Base-by-base conservation (phyloP, 225 moss, liverwort and hornwort genomes). In the Polytrichum formosum region DNA sequence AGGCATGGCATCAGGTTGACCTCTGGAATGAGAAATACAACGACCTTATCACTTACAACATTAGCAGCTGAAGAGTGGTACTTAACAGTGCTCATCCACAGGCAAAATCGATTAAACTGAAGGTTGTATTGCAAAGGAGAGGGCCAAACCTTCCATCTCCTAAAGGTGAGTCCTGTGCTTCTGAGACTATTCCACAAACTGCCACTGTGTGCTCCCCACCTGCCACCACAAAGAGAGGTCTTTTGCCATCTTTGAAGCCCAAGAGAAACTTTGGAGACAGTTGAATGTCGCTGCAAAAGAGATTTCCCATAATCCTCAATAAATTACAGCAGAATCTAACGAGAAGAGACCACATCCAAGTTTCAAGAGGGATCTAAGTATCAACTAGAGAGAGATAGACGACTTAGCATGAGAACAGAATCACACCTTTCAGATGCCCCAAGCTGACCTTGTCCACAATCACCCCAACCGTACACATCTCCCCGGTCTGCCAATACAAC, bases 201-300 rank as follows among this genome's bases (percentile, higher is more conserved):
- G 87, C 85, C 73, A 92, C 65, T 29, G 90, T 92, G 71, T 90
- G 92, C 82, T 92, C 92, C 68, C 92, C 92, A 81, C 90, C 90
- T 78, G 90, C 92, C 69, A 92, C 92, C 74, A 88, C 78, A 77
- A 81, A 92, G 78, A 83, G 87, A 69, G 90, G 85, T 81, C 85
- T 77, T 71, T 81, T 75, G 69, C 87, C 81, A 70, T 77, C 80
- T 76, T 78, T 82, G 71, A 81, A 67, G 63, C 85, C 85, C 68
- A 77, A 67, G 33, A 92, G 73, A 56, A 87, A 76, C 28, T 70
- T 85, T 56, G 92, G 90, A 61, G 68, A 76, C 53, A 83, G 76
- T 84, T 90, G 82, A 73, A 78, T 71, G 35, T 83, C 78, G 77
- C 87, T 92, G 85, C 75, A 78, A 62, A 58, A 75, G 71, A 61